A percentile compares a stretch with the other conserved stretches of the same genome.
Evolutionary conservation across 2,329 filamentous ascomycete species (phyloP).

Genomic region (Chlorencoelia australis): DNA sequence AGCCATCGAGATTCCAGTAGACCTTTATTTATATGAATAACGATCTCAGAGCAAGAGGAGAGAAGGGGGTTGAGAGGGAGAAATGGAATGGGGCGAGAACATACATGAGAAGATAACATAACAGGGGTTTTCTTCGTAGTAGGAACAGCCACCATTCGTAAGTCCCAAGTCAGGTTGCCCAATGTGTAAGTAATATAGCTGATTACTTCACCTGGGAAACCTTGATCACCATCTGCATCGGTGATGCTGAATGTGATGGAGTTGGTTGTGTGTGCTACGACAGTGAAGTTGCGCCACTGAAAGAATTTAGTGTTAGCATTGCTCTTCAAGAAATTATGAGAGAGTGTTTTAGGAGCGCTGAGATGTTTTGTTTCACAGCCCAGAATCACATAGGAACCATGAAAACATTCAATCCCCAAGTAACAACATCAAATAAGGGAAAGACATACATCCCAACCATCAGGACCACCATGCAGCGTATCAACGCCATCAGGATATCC

Average conservation of each 20-base stretch:
- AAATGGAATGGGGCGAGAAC: conserved; percentile 1
- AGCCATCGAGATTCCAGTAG: conserved; percentile 80
- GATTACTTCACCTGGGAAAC: conserved; percentile 69
- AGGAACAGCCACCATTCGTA: conserved; percentile 61
- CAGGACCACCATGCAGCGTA: conserved; percentile 58
- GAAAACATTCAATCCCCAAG: too few species aligned
- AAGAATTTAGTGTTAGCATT: neutral
- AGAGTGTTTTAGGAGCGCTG: too few species aligned
- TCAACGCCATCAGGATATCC: conserved; percentile 43
- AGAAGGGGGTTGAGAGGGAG: neutral
- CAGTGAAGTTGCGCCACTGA: conserved; percentile 51
- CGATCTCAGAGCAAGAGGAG: neutral
- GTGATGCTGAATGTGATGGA: conserved; percentile 68
- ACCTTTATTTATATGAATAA: conserved; percentile 35
- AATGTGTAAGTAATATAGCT: conserved; percentile 67
- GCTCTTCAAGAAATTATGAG: too few species aligned
- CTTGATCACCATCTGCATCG: conserved; percentile 62
- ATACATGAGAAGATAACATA: conserved; percentile 58
- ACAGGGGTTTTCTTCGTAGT: conserved; percentile 71
- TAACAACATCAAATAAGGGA: neutral
- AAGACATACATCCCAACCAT: conserved; percentile 52
- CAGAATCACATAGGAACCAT: too few species aligned
- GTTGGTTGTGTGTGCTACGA: conserved; percentile 52
- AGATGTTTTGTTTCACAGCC: too few species aligned
- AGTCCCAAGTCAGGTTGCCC: conserved; percentile 55